These are phyloP conservation scores for Lenwebbia sp. DNA, from an alignment of 345 rosid genomes.

Conservation along the genomic window DNA sequence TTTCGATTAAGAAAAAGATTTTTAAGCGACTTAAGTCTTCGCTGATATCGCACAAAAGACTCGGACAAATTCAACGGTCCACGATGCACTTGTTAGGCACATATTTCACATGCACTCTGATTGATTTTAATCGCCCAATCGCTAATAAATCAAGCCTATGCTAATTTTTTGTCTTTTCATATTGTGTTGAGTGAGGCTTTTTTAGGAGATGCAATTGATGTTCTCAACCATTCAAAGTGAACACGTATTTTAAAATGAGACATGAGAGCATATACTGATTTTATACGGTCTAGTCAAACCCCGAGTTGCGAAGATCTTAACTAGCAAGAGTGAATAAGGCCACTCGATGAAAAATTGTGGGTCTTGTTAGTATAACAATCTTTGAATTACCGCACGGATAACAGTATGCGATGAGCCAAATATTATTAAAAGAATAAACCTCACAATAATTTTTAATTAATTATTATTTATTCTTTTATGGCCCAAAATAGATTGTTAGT, in stretches of 20 bases:
- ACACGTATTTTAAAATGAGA: not conserved
- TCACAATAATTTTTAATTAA: too few species aligned
- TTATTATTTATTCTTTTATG: too few species aligned
- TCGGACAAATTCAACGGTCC: not conserved
- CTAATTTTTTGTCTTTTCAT: too few species aligned
- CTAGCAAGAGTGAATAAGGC: slow-evolving; percentile 15
- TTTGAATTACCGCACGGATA: too few species aligned
- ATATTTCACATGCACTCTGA: not conserved
- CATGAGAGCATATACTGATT: not conserved
- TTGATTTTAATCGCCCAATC: too few species aligned
- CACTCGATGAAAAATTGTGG: slow-evolving; percentile 10
- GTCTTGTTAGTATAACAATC: too few species aligned
- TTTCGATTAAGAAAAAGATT: not conserved
- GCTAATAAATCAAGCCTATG: too few species aligned
- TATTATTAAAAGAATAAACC: too few species aligned
- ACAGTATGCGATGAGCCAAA: too few species aligned
- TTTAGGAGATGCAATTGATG: not conserved
- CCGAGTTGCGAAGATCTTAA: not conserved
- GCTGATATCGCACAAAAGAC: not conserved
- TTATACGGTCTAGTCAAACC: not conserved
- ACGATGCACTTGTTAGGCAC: not conserved
- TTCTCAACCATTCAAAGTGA: not conserved
- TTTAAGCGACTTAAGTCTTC: not conserved
- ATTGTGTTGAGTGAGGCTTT: not conserved
- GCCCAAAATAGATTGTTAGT: too few species aligned